Evolutionary conservation across 306 rosid genomes (phyloP), one percentile per base, ranked within the genome.

Genomic region (Acacia melanoxylon): DNA sequence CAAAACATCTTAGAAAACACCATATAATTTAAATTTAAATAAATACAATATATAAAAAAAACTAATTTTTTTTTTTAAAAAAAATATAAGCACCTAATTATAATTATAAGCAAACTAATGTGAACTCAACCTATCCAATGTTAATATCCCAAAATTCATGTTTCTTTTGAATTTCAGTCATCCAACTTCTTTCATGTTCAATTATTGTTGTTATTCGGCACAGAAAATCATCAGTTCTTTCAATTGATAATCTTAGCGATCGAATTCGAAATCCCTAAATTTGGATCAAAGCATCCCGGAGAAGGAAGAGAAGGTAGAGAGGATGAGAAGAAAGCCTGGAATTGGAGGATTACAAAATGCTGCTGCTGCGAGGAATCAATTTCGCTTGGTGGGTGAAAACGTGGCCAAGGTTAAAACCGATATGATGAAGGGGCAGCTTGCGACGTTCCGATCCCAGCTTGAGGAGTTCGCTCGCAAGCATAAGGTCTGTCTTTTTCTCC

Each of bases 391-490:
- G 65, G 98, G 98, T 51, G 98, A 93, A 82, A 95, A 95, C 92
- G 99, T 95, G 0, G 99, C 99, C 24, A 93, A 92, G 91, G 87
- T 95, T 68, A 86, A 98, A 88, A 92, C 98, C 44, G 97, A 95
- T 88, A 82, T 93, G 83, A 85, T 95, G 98, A 93, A 92, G 89
- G 99, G 92, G 52, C 99, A 95, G 78, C 99, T 93, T 62, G 84
- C 91, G 62, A 95, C 98, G 2, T 95, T 95, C 80, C 95, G 97
- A 37, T 87, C 92, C 54, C 99, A 95, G 85, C 90, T 95, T 33
- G 99, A 95, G 88, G 99, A 95, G 58, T 95, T 95, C 56, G 97
- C 99, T 74, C 93, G 98, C 37, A 95, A 95, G 59, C 98, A 95
- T 82, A 95, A 95, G 98, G 98, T 91, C 37, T 0, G 4, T 31